These are phyloP conservation scores for Misopates orontium DNA, from an alignment of 257 asterid genomes.

Conservation along the genomic window DNA sequence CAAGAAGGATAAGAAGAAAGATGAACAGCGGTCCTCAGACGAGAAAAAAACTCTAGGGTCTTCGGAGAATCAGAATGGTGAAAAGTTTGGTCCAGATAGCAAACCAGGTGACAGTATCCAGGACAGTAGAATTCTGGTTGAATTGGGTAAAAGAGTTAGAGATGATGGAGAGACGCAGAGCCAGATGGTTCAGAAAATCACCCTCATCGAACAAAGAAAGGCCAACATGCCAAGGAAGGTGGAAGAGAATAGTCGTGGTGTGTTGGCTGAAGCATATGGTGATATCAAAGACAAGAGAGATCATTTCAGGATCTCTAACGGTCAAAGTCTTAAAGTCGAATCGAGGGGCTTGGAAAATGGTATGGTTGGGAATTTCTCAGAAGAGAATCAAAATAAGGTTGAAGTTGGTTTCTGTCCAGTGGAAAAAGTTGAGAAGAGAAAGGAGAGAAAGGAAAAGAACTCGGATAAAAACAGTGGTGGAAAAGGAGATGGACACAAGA, in stretches of 20 bases:
- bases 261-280: slow-evolving; percentile 27
- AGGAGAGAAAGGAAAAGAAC: slow-evolving; percentile 35
- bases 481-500: slow-evolving; percentile 34
- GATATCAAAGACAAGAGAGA: slow-evolving; percentile 22
- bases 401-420: slow-evolving; percentile 29
- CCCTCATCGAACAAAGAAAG: slow-evolving; percentile 25
- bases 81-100: slow-evolving; percentile 30
- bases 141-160: slow-evolving; percentile 42
- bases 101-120: slow-evolving; percentile 18
- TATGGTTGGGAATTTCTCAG: not conserved
- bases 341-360: slow-evolving; percentile 19
- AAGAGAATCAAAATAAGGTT: slow-evolving; percentile 18
- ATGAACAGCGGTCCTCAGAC: slow-evolving; percentile 34
- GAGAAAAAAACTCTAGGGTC: slow-evolving; percentile 31
- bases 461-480: slow-evolving; percentile 25
- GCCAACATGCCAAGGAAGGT: slow-evolving; percentile 26
- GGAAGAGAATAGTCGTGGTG: slow-evolving; percentile 26
- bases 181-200: slow-evolving; percentile 35
- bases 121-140: slow-evolving; percentile 22
- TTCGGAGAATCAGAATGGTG: slow-evolving; percentile 34
- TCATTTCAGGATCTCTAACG: not conserved
- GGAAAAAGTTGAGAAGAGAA: slow-evolving; percentile 36
- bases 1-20: slow-evolving; percentile 49
- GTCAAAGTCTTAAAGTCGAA: slow-evolving; percentile 1
- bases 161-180: slow-evolving; percentile 38